Base-by-base conservation (phyloP, 257 asterid species). In the Fraxinus anomala region DNA sequence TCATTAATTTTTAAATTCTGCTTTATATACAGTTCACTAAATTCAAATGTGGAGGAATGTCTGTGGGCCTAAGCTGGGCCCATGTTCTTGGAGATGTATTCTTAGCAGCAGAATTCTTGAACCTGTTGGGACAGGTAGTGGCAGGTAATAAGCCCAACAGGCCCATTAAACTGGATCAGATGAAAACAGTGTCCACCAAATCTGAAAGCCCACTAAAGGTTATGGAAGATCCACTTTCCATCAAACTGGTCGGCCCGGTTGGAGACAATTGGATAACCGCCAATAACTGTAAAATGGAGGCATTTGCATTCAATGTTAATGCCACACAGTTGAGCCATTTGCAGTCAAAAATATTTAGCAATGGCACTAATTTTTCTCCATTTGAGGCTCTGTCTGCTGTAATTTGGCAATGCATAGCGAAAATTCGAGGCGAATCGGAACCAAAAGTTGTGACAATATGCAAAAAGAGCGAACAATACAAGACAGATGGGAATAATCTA, bases 21-120 rank as follows among this genome's bases (percentile, higher is more conserved):
- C 12, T 37, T 37, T 37, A 0, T 19, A 4, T 61, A 47, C 87
- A 91, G 99, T 74, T 80, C 9, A 93, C 98, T 8, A 86, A 73
- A 71, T 93, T 91, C 87, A 90, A 88, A 80, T 93, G 99, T 72
- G 99, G 99, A 78, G 97, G 97, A 54, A 70, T 79, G 69, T 87
- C 98, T 51, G 73, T 93, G 82, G 98, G 98, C 84, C 68, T 95
- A 23, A 93, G 96, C 83, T 90, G 96, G 98, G 87, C 97, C 80
- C 99, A 95, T 84, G 93, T 88, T 81, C 90, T 95, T 4, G 98
- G 99, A 4, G 99, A 95, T 33, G 88, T 84, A 12, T 93, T 87
- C 49, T 87, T 92, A 5, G 91, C 88, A 0, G 87, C 90, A 68
- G 94, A 87, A 51, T 88, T 79, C 82, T 79, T 92, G 84, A 91